Base-by-base conservation (phyloP, 352 stramenopile genomes). In the Phytopythium oedochilum region DNA sequence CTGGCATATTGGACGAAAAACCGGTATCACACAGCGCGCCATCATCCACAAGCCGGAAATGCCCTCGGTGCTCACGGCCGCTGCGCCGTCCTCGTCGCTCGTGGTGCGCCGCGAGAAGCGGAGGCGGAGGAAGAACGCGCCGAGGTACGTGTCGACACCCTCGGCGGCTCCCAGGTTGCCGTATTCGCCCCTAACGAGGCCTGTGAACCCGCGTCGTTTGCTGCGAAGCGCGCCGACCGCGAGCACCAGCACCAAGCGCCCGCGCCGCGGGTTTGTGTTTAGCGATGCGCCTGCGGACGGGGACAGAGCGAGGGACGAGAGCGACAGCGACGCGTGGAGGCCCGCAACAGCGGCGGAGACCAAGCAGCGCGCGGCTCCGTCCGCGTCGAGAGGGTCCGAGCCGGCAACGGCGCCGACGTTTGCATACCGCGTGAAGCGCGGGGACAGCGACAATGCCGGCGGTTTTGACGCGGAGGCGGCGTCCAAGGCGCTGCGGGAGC, bases 31-130 rank as follows among this genome's bases (percentile, higher is more conserved):
- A 38, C 32, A 25, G 23, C 32, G 25, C 25, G 23, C 26, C 26
- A 0, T 9, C 17, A 1, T 4, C 36, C 9, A 42, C 36, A 6
- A n/a, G 12, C 5, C 18, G n/a, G 14, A 31, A 6, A 55, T 55
- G 49, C 25, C 49, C 22, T 55, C 49, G 14, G 35, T 55, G 23
- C 34, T 55, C 20, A 29, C 49, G 49, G 57, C 56, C 32, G 53
- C 61, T 26, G 50, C 52, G 47, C 64, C 75, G 31, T 65, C 67
- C 43, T 70, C 77, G 42, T 70, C 77, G n/a, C 62, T 89, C 18
- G 75, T 89, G 35, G 66, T 88, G 20, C 73, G 72, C 20, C 75
- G 78, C 32, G 75, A 89, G 45, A 86, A 80, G 53, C 70, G 75
- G 34, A 66, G 71, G 40, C 73, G 67, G 28, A 70, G 72, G n/a